Percentiles rank a stretch among this genome's conserved stretches.
These are phyloP conservation scores for Saccharum hybrid DNA, from an alignment of 202 grass and related monocot species.

Conservation along the genomic window DNA sequence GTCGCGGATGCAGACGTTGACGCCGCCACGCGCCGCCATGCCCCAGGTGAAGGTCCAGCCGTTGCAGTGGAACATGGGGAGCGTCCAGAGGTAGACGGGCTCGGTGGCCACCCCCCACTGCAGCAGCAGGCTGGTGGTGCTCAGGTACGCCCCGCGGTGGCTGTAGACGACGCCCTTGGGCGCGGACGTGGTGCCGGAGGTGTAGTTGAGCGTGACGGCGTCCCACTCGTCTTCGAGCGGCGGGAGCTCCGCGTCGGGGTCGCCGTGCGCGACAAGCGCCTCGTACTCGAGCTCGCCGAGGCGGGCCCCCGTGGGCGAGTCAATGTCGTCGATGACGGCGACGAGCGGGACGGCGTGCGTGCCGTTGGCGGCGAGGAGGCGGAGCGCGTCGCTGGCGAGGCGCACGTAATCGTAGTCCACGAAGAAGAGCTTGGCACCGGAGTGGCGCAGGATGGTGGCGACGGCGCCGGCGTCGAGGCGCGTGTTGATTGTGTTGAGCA, in stretches of 20 bases:
- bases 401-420: too few species aligned
- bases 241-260: constrained; percentile 16
- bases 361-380: too few species aligned
- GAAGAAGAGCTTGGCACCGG: too few species aligned
- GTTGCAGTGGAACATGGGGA: constrained; percentile 93
- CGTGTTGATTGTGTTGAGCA: constrained; percentile 74
- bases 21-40: constrained; percentile 65
- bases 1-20: too few species aligned
- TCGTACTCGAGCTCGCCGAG: constrained; percentile 77
- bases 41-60: constrained; percentile 88
- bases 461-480: constrained; percentile 56
- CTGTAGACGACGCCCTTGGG: constrained; percentile 72
- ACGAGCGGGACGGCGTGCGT: constrained; percentile 41
- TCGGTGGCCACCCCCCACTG: constrained; percentile 57
- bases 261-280: constrained; percentile 33
- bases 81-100: constrained; percentile 75
- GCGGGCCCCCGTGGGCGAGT: constrained; percentile 44
- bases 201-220: constrained; percentile 62
- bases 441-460: constrained; percentile 54
- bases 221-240: constrained; percentile 58
- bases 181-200: constrained; percentile 69
- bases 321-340: constrained; percentile 65
- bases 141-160: constrained; percentile 75
- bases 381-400: too few species aligned
- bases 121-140: constrained; percentile 59